Conservation (phyloP, 768 basidiomycete species). For the Suillus luteus region DNA sequence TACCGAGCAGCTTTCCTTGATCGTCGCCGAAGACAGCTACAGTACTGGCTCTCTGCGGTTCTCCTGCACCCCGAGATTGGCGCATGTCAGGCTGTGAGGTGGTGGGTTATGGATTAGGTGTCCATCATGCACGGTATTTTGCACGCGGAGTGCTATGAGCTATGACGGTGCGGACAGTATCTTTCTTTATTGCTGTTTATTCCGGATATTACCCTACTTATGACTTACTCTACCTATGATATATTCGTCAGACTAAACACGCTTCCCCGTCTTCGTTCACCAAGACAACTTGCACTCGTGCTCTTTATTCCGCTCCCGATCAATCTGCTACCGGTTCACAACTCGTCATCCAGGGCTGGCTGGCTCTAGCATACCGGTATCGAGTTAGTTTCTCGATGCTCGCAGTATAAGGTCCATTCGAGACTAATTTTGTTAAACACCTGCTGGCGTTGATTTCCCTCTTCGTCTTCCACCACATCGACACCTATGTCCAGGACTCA, state of each 20-base stretch:
- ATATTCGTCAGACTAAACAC: background rate
- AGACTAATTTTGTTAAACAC: background rate
- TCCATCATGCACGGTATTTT: background rate
- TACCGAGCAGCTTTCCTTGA: constrained; percentile 72
- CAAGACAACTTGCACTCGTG: background rate
- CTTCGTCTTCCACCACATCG: background rate
- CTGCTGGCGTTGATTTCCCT: background rate
- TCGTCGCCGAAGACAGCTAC: constrained; percentile 55
- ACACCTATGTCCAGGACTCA: background rate
- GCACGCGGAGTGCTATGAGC: background rate
- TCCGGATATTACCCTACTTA: background rate
- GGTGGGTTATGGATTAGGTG: constrained; percentile 57
- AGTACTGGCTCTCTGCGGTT: constrained; percentile 66
- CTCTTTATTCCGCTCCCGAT: background rate
- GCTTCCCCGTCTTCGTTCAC: background rate
- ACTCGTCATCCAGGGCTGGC: background rate
- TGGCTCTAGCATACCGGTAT: background rate
- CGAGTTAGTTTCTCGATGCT: background rate
- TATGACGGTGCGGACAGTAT: background rate
- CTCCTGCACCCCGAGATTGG: constrained; percentile 74
- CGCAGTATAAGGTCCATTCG: background rate
- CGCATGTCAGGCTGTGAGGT: constrained; percentile 55
- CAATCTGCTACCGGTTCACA: background rate
- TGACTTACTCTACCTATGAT: background rate
- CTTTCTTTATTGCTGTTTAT: constrained; percentile 6